These are phyloP conservation scores for Solanum etuberosum DNA, from an alignment of 257 asterid species.

Conservation along the genomic window DNA sequence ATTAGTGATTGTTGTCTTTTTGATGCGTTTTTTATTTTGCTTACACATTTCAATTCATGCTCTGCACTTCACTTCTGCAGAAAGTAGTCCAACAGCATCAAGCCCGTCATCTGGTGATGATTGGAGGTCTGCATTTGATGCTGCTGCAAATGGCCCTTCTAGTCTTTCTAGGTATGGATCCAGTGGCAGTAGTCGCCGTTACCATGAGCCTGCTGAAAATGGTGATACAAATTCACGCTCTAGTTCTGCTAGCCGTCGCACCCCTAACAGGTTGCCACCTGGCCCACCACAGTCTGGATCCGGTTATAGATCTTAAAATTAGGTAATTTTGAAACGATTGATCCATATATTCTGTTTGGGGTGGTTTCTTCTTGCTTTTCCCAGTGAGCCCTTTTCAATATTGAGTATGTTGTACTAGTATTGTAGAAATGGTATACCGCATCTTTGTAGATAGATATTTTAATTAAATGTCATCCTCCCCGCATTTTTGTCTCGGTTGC, in stretches of 20 bases:
- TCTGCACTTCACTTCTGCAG: conserved; percentile 21
- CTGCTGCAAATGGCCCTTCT: conserved; percentile 66
- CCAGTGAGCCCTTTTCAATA: conserved; percentile 30
- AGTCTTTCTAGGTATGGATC: conserved; percentile 45
- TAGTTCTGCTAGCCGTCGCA: conserved; percentile 66
- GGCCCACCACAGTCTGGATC: conserved; percentile 82
- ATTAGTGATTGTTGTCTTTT: background rate
- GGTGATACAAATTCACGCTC: conserved; percentile 50
- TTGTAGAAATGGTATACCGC: conserved; percentile 27
- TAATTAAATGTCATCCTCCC: conserved; percentile 17
- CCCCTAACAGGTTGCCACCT: conserved; percentile 87
- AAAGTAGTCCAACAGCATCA: conserved; percentile 68
- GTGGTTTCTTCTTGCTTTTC: conserved; percentile 25
- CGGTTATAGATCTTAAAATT: conserved; percentile 55
- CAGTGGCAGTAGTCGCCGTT: conserved; percentile 57
- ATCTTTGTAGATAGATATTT: conserved; percentile 53
- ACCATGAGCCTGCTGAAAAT: conserved; percentile 70
- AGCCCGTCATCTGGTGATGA: conserved; percentile 78
- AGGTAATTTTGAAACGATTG: conserved; percentile 21
- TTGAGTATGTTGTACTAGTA: conserved; percentile 32
- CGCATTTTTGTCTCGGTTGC: conserved; percentile 25
- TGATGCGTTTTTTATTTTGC: background rate
- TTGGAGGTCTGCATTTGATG: conserved; percentile 93
- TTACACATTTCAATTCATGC: background rate
- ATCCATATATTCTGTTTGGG: conserved; percentile 45